Evolutionary conservation across 257 asterid genomes (phyloP).

Genomic region (Capsicum pubescens): DNA sequence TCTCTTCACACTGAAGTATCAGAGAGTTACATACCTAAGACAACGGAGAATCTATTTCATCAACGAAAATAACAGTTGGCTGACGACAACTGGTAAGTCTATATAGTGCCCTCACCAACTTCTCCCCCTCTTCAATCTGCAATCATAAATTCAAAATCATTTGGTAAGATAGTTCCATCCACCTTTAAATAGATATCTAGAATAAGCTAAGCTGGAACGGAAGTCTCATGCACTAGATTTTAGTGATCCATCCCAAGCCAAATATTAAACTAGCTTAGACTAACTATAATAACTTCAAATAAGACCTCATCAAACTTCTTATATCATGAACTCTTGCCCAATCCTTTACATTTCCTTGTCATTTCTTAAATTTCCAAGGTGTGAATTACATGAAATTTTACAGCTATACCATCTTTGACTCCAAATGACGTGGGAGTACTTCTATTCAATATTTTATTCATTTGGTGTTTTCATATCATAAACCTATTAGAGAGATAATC

Average conservation of each 20-base stretch:
- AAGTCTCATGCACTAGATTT: background rate
- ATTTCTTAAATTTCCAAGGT: background rate
- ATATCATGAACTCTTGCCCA: background rate
- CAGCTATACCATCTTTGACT: background rate
- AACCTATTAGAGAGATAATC: background rate
- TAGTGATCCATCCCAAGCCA: constrained; percentile 29
- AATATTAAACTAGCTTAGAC: constrained; percentile 12
- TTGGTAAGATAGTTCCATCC: constrained; percentile 16
- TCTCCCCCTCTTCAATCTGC: constrained; percentile 99
- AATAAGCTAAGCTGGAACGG: background rate
- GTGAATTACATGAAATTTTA: constrained; percentile 1
- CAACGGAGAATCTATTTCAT: constrained; percentile 94
- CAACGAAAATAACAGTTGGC: constrained; percentile 97
- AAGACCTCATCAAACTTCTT: background rate
- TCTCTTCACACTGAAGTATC: background rate
- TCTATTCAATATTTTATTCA: background rate
- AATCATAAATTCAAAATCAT: constrained; percentile 36
- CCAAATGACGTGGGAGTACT: background rate
- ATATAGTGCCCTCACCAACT: constrained; percentile 97
- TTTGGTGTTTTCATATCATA: background rate
- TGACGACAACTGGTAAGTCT: constrained; percentile 98
- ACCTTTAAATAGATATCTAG: background rate
- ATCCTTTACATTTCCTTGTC: constrained; percentile 9
- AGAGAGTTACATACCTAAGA: constrained; percentile 67
- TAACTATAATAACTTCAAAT: background rate